Conservation (phyloP, 176 grass and related monocot genomes). For the Cenchrus purpureus region DNA sequence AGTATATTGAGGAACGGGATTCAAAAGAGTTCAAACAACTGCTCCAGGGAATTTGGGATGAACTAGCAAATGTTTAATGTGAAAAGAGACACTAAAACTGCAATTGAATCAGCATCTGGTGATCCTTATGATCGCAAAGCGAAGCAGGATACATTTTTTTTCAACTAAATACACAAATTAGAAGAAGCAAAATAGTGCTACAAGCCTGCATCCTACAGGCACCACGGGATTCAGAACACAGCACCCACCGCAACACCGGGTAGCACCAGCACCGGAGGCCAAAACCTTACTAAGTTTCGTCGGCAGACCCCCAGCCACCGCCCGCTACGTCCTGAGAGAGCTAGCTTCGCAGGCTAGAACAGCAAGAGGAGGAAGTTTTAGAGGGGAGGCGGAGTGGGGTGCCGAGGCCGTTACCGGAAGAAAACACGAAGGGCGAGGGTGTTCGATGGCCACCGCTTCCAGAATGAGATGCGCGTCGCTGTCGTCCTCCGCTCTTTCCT, state of each 20-base stretch:
- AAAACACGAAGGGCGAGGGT: background rate
- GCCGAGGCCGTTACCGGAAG: background rate
- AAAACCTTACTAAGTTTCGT: too few relatives aligned
- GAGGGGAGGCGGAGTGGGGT: too few relatives aligned
- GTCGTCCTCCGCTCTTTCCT: background rate
- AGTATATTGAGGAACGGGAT: background rate
- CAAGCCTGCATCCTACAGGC: background rate
- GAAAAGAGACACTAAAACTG: background rate
- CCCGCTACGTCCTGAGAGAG: background rate
- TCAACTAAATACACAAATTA: background rate
- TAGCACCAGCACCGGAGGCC: background rate
- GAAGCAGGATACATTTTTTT: background rate
- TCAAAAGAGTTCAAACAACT: slow-evolving; percentile 18
- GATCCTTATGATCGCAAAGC: background rate
- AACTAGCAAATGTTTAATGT: background rate
- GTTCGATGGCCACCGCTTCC: background rate
- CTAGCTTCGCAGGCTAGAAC: background rate
- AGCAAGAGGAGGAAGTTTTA: background rate
- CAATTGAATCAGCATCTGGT: background rate
- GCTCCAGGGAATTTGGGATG: background rate
- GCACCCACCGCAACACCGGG: background rate
- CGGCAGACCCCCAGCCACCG: background rate
- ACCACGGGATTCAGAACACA: background rate
- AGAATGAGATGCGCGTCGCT: slow-evolving; percentile 1
- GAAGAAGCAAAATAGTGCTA: too few relatives aligned